Evolutionary conservation across 2,329 filamentous ascomycete species (phyloP), one percentile per base, ranked within the genome.

Genomic region (Colletotrichum tamarilloi): DNA sequence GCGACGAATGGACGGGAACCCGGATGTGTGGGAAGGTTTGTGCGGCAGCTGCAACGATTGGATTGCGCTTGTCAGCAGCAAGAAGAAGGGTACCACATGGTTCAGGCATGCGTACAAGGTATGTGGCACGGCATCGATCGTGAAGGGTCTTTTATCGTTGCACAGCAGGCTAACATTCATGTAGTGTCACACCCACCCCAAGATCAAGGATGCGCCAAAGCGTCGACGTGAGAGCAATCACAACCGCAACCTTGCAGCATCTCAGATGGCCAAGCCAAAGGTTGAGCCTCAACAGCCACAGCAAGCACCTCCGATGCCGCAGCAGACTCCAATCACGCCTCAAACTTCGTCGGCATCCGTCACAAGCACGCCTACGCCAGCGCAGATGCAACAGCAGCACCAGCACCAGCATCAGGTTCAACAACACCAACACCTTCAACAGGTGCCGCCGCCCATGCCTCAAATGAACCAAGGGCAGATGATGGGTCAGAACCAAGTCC

Each of bases 81-180:
- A 96, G 85, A 96, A 96, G 86, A 95, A 96, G 85, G 94, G 94
- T n/a, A 97, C 94, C 1, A 95, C 94, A 4, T 97, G 94, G 94
- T 97, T 96, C 82, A 88, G 94, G 76, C 94, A 97, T 82, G 94
- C 94, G 59, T 97, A 97, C 85, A 97, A 96, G 89, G 93, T 94
- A 82, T 81, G 85, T 81, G 30, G 30, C 22, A 26, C 62, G 49
- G 30, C 52, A 35, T 56, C n/a, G 8, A 38, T 19, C 22, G n/a
- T 24, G 53, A 30, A 28, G 68, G 59, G 62, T 46, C 1, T n/a
- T 60, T 75, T 78, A 77, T 79, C 24, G 19, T 26, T 30, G n/a
- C 26, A 24, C 26, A 60, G 24, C 26, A 49, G 26, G 12, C 74
- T 80, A 69, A 58, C 3, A 42, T 46, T 22, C 28, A 12, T 19